Evolutionary conservation across 768 basidiomycete genomes (phyloP).

Genomic region (Cystofilobasidium ferigula): DNA sequence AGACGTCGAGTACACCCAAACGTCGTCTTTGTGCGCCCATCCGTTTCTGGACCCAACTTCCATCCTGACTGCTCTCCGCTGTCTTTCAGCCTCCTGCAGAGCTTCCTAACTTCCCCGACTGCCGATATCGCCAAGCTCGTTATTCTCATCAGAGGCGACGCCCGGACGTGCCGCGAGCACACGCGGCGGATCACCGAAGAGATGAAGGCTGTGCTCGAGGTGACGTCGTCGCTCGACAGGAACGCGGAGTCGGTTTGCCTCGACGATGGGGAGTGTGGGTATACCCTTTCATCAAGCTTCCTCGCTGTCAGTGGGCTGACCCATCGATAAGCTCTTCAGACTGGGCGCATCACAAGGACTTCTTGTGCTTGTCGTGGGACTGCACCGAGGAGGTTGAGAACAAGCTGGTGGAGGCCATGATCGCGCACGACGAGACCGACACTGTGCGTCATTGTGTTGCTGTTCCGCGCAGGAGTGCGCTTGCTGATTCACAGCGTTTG

Average conservation of each 20-base stretch:
- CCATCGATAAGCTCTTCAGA: slow-evolving; percentile 5
- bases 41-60: neutral
- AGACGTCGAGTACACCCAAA: neutral
- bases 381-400: slow-evolving; percentile 7
- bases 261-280: slow-evolving; percentile 7
- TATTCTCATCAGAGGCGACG: slow-evolving; percentile 9
- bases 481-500: too few species aligned
- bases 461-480: too few species aligned
- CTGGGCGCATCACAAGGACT: slow-evolving; percentile 19
- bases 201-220: neutral
- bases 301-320: neutral
- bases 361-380: slow-evolving; percentile 21
- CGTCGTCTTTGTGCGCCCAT: slow-evolving; percentile 11
- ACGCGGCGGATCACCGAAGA: neutral
- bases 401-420: slow-evolving; percentile 8
- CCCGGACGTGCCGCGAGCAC: neutral
- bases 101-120: slow-evolving; percentile 11
- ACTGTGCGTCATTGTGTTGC: too few species aligned
- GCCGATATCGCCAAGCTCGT: slow-evolving; percentile 9
- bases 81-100: neutral
- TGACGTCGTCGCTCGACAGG: neutral
- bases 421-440: slow-evolving; percentile 6
- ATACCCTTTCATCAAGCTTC: neutral
- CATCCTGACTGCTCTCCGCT: too few species aligned
- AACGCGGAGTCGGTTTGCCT: neutral